phyloP scores from a whole-genome alignment of 106 monocot species.

The Allium sativum region DNA sequence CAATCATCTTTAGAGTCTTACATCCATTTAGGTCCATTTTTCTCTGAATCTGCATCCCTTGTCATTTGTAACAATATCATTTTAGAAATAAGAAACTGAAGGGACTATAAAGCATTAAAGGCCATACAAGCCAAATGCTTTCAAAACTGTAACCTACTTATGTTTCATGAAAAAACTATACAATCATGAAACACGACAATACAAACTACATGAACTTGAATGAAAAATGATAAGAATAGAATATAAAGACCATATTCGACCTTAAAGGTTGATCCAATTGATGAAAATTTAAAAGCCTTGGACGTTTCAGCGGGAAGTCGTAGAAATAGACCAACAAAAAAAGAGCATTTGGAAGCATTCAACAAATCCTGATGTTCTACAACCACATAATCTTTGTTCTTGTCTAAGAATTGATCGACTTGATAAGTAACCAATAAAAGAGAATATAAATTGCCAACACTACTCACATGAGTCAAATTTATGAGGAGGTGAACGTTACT shows the following conservation, averaged over 20 bases:
- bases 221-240: neutral
- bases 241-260: slow-evolving; percentile 11
- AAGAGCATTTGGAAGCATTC: slow-evolving; percentile 57
- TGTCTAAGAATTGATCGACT: slow-evolving; percentile 71
- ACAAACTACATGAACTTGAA: neutral
- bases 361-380: slow-evolving; percentile 73
- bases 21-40: neutral
- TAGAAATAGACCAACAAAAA: slow-evolving; percentile 66
- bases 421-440: slow-evolving; percentile 60
- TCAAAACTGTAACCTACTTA: too few relatives aligned
- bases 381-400: slow-evolving; percentile 92
- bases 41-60: neutral
- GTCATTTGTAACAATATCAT: neutral
- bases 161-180: neutral
- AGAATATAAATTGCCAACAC: neutral
- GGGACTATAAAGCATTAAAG: too few relatives aligned
- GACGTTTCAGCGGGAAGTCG: slow-evolving; percentile 67
- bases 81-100: neutral
- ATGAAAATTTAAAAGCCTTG: slow-evolving; percentile 88
- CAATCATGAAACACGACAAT: neutral
- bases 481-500: slow-evolving; percentile 18
- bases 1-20: neutral
- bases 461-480: neutral
- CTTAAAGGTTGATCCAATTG: slow-evolving; percentile 82
- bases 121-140: too few relatives aligned